These are phyloP conservation scores for Calonectria pauciramosa DNA, from an alignment of 2,329 filamentous ascomycete species.

Conservation along the genomic window DNA sequence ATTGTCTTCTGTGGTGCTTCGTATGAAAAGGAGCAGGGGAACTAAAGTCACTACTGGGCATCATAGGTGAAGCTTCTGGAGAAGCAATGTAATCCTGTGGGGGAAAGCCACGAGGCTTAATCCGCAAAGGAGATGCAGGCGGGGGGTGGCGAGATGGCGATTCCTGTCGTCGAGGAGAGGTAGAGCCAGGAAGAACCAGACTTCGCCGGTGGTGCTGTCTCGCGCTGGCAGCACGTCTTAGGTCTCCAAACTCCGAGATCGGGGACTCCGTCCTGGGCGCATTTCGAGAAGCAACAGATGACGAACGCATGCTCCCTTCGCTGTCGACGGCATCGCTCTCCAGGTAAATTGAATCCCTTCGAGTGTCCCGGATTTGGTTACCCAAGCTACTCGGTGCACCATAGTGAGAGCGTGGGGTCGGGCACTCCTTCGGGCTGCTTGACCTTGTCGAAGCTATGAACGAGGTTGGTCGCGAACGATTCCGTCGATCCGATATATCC, in stretches of 20 bases:
- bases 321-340: conserved; percentile 90
- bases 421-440: conserved; percentile 90
- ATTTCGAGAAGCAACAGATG: conserved; percentile 77
- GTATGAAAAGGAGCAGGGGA: conserved; percentile 75
- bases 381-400: conserved; percentile 69
- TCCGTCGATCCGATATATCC: conserved; percentile 47
- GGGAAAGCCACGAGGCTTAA: conserved; percentile 80
- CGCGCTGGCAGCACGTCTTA: conserved; percentile 82
- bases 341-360: conserved; percentile 82
- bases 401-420: conserved; percentile 88
- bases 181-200: conserved; percentile 82
- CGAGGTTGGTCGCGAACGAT: conserved; percentile 64
- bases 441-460: conserved; percentile 82
- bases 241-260: conserved; percentile 84
- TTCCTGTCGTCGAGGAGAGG: conserved; percentile 87
- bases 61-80: conserved; percentile 89
- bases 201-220: conserved; percentile 89
- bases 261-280: conserved; percentile 88
- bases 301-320: conserved; percentile 88
- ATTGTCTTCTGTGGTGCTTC: conserved; percentile 87
- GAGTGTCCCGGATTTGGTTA: conserved; percentile 70
- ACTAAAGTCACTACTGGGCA: conserved; percentile 85
- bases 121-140: conserved; percentile 88
- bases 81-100: conserved; percentile 79
- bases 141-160: conserved; percentile 86